A percentile compares a stretch with the other conserved stretches of the same genome.
Evolutionary conservation across 805 yeast genomes (phyloP).

Genomic region (Suhomyces vadensis): DNA sequence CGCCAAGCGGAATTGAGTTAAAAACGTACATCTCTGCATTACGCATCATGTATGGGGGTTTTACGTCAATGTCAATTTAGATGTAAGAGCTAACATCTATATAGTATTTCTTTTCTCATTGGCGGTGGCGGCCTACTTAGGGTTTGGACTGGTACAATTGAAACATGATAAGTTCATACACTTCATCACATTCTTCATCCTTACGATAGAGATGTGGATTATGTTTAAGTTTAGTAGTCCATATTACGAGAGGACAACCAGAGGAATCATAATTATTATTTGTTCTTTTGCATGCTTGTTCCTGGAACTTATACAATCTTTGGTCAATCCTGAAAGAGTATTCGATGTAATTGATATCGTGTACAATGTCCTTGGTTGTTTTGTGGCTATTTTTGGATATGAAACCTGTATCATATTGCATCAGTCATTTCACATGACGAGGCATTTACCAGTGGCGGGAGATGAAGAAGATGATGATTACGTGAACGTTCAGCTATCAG

Average conservation of each 20-base stretch:
- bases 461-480: slow-evolving; percentile 17
- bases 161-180: slow-evolving; percentile 55
- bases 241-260: slow-evolving; percentile 19
- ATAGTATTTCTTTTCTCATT: slow-evolving; percentile 30
- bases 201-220: slow-evolving; percentile 52
- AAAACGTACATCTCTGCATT: neutral
- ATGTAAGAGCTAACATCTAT: slow-evolving; percentile 6
- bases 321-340: slow-evolving; percentile 45
- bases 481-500: slow-evolving; percentile 23
- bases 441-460: neutral
- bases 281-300: slow-evolving; percentile 40
- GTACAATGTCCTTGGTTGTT: slow-evolving; percentile 34
- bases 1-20: neutral
- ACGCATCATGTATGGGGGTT: neutral
- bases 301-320: slow-evolving; percentile 53
- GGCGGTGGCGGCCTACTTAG: slow-evolving; percentile 44
- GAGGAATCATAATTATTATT: slow-evolving; percentile 23
- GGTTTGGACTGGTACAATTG: slow-evolving; percentile 50
- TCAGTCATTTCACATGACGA: no score
- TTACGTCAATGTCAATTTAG: neutral
- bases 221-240: slow-evolving; percentile 35
- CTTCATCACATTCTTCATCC: slow-evolving; percentile 44
- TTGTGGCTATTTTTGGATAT: no score
- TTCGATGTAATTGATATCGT: slow-evolving; percentile 53
- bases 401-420: no score